Percentiles rank a stretch among this genome's conserved stretches.
Evolutionary conservation across 2,329 filamentous ascomycete genomes (phyloP).

Genomic region (Verticillium nubilum): DNA sequence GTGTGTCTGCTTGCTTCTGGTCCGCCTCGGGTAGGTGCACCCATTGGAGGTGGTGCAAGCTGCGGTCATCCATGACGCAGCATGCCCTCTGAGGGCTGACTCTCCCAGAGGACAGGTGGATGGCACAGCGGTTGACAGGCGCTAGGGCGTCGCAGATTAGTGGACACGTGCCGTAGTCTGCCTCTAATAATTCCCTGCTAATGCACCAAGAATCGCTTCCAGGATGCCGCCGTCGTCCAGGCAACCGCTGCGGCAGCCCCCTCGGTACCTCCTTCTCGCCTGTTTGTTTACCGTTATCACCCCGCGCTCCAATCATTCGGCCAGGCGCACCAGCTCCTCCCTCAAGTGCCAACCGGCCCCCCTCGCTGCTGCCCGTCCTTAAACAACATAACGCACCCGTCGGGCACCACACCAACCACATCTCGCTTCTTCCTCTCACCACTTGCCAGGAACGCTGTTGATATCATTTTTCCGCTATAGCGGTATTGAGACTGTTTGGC

Average conservation of each 20-base stretch:
- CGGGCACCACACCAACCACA: conserved; percentile 6
- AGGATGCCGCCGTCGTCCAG: conserved; percentile 7
- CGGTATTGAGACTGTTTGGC: conserved; percentile 1
- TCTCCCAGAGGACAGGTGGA: neutral
- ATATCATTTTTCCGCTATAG: conserved; percentile 6
- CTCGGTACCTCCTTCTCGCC: conserved; percentile 5
- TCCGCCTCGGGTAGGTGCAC: neutral
- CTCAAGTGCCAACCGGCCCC: neutral
- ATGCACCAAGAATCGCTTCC: conserved; percentile 5
- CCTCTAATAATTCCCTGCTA: neutral
- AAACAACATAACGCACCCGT: conserved; percentile 14
- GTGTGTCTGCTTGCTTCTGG: neutral
- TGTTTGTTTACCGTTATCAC: conserved; percentile 14
- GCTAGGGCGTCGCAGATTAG: conserved; percentile 1
- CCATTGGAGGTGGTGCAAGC: neutral
- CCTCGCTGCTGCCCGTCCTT: conserved; percentile 5
- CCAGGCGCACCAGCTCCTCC: neutral
- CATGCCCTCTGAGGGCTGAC: neutral
- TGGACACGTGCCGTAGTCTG: neutral
- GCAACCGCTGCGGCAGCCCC: conserved; percentile 12
- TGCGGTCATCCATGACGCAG: neutral
- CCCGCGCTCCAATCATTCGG: conserved; percentile 13
- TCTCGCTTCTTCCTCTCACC: conserved; percentile 6
- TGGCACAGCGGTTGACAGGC: neutral
- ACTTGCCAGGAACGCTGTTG: conserved; percentile 13